phyloP scores from a whole-genome alignment of 768 basidiomycete genomes.

The Naganishia friedmannii region DNA sequence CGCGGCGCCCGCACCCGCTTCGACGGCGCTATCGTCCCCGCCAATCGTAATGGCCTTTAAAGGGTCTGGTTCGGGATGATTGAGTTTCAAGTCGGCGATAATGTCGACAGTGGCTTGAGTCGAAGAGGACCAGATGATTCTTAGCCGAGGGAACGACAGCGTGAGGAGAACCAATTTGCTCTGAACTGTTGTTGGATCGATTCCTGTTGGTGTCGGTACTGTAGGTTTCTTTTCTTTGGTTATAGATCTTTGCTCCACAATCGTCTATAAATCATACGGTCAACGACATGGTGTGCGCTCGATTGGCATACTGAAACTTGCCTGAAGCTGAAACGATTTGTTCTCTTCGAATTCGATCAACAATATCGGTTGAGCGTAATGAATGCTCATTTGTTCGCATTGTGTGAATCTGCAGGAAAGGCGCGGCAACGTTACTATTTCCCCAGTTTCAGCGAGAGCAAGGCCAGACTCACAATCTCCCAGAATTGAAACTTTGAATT shows the following conservation, averaged over 20 bases:
- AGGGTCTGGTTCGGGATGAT: slow-evolving; percentile 76
- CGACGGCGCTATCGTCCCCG: slow-evolving; percentile 63
- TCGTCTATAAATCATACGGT: slow-evolving; percentile 44
- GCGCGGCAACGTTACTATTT: not conserved
- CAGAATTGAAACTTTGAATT: slow-evolving; percentile 88
- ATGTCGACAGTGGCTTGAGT: slow-evolving; percentile 88
- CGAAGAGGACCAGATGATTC: slow-evolving; percentile 96
- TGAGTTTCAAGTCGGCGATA: slow-evolving; percentile 82
- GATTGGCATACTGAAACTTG: slow-evolving; percentile 45
- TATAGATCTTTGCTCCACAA: slow-evolving; percentile 36
- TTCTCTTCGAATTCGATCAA: slow-evolving; percentile 98
- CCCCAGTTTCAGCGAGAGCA: not conserved
- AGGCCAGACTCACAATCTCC: slow-evolving; percentile 69
- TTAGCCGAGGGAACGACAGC: slow-evolving; percentile 82
- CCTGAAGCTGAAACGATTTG: slow-evolving; percentile 87
- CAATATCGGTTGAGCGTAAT: slow-evolving; percentile 89
- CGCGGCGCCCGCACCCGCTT: slow-evolving; percentile 25
- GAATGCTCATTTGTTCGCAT: slow-evolving; percentile 92
- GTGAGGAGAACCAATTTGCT: slow-evolving; percentile 88
- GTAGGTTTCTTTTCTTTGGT: slow-evolving; percentile 40
- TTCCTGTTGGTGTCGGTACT: slow-evolving; percentile 48
- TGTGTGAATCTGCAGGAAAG: slow-evolving; percentile 72
- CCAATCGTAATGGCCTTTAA: slow-evolving; percentile 73
- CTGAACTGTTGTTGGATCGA: slow-evolving; percentile 65
- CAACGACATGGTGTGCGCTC: not conserved